Evolutionary conservation across 1,139 yeast genomes (phyloP).

Genomic region (Diutina pseudorugosa): DNA sequence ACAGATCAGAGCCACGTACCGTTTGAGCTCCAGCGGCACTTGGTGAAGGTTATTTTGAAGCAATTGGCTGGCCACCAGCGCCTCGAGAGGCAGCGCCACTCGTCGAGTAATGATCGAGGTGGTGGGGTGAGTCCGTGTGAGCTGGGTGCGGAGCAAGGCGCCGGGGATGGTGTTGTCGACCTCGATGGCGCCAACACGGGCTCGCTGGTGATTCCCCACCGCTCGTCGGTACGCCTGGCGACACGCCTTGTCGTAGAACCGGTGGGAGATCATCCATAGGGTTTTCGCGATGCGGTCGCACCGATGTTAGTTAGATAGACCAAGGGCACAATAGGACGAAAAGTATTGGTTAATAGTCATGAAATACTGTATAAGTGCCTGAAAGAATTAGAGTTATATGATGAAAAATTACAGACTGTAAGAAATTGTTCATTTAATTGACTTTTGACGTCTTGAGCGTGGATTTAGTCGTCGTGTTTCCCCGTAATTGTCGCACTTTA

Average conservation of each 20-base stretch:
- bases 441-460: too few species aligned
- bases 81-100: neutral
- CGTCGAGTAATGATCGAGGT: neutral
- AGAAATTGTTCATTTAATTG: too few species aligned
- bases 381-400: too few species aligned
- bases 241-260: constrained; percentile 3
- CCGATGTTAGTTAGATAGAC: too few species aligned
- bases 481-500: too few species aligned
- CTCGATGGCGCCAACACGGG: neutral
- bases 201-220: neutral
- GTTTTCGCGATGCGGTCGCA: neutral
- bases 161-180: constrained; percentile 2
- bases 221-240: constrained; percentile 4
- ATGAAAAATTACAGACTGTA: too few species aligned
- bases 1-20: constrained; percentile 7
- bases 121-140: neutral
- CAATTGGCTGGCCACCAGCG: neutral
- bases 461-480: too few species aligned
- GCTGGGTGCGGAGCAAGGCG: neutral
- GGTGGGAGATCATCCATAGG: constrained; percentile 4
- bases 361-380: too few species aligned
- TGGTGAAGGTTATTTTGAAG: neutral
- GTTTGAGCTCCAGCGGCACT: neutral
- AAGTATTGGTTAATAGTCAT: too few species aligned
- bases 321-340: too few species aligned